Conservation (phyloP, 805 yeast species). For the Metschnikowia sp. region DNA sequence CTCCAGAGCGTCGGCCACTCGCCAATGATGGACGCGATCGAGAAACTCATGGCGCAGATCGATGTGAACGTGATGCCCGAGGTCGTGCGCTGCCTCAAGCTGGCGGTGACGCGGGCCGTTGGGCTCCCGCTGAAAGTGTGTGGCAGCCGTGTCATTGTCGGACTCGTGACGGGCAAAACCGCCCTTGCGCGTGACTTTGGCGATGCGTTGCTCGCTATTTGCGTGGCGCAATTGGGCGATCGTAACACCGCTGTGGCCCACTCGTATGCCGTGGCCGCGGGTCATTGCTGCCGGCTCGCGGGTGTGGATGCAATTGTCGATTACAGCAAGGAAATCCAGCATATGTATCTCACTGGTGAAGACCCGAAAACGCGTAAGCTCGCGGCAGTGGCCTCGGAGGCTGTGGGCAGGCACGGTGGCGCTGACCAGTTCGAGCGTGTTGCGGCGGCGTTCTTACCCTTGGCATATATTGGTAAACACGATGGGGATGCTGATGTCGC, state of each 20-base stretch:
- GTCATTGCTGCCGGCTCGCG: conserved; percentile 68
- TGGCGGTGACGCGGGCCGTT: conserved; percentile 63
- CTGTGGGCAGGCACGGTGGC: conserved; percentile 64
- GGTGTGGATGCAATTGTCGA: conserved; percentile 48
- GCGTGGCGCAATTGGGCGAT: conserved; percentile 60
- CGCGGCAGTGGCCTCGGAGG: conserved; percentile 60
- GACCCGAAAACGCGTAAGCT: conserved; percentile 46
- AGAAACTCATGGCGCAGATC: conserved; percentile 56
- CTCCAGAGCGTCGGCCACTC: conserved; percentile 70
- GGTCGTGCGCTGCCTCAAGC: conserved; percentile 47
- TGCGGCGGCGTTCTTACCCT: conserved; percentile 66
- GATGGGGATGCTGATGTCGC: conserved; percentile 51
- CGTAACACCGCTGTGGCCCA: conserved; percentile 68
- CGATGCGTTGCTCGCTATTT: conserved; percentile 57
- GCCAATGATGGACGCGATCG: conserved; percentile 87
- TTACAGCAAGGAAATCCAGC: conserved; percentile 49
- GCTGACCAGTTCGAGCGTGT: conserved; percentile 58
- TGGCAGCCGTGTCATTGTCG: conserved; percentile 69
- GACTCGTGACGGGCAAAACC: conserved; percentile 55
- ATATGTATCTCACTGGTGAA: conserved; percentile 54
- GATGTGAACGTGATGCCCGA: conserved; percentile 48
- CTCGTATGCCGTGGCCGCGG: conserved; percentile 77
- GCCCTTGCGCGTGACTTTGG: conserved; percentile 48
- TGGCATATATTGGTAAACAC: conserved; percentile 74
- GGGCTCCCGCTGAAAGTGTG: conserved; percentile 92